These are phyloP conservation scores for Sporothrix brunneoviolacea DNA, from an alignment of 2,329 filamentous ascomycete genomes.

Conservation along the genomic window DNA sequence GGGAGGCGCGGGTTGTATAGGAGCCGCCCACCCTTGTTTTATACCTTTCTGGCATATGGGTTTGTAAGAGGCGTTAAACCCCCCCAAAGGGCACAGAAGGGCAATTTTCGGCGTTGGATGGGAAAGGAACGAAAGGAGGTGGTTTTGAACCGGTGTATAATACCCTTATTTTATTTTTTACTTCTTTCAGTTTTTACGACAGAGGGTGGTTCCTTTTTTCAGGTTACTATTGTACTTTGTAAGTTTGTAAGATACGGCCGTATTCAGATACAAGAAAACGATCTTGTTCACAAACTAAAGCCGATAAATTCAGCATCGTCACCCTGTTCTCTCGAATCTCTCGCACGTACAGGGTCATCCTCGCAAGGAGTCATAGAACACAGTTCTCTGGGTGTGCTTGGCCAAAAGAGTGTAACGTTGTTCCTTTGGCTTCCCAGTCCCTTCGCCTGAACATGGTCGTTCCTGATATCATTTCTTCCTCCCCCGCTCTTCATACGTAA, in stretches of 20 bases:
- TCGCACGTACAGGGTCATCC: no score
- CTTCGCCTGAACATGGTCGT: neutral
- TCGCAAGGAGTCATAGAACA: no score
- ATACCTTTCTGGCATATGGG: no score
- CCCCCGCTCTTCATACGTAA: neutral
- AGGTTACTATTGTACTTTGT: neutral
- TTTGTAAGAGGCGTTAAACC: no score
- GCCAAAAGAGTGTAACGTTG: neutral
- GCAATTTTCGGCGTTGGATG: conserved; percentile 4
- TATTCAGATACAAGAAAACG: no score
- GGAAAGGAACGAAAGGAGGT: neutral
- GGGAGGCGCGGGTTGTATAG: no score
- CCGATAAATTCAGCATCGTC: no score
- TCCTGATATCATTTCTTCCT: neutral
- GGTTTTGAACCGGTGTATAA: neutral
- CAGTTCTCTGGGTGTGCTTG: no score
- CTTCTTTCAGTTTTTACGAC: neutral
- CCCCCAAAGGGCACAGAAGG: neutral
- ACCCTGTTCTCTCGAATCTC: no score
- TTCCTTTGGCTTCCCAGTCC: neutral
- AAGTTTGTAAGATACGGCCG: no score
- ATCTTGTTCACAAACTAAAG: no score
- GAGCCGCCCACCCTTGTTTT: no score
- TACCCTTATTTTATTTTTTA: neutral
- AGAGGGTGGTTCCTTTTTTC: neutral